These are phyloP conservation scores for Setaria italica DNA, from an alignment of 202 grass and related monocot species.

Conservation along the genomic window DNA sequence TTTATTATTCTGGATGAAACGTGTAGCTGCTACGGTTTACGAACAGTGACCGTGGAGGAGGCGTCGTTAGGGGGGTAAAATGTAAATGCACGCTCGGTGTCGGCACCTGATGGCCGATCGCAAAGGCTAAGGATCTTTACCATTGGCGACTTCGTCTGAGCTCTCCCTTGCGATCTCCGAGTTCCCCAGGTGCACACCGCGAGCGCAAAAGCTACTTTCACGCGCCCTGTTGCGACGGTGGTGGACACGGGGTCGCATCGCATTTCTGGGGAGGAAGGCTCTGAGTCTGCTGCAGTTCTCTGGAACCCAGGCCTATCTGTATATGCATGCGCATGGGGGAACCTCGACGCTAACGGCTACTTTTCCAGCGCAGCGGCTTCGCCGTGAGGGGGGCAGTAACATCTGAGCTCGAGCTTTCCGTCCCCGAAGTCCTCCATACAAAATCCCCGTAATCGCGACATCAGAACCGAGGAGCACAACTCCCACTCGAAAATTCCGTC, in stretches of 20 bases:
- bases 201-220: neutral
- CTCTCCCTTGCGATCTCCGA: neutral
- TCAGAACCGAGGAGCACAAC: neutral
- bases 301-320: neutral
- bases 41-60: neutral
- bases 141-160: neutral
- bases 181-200: neutral
- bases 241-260: neutral
- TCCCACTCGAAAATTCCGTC: neutral
- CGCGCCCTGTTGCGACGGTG: neutral
- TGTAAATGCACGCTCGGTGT: neutral
- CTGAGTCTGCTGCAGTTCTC: neutral
- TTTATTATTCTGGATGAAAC: neutral
- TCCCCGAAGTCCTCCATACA: neutral
- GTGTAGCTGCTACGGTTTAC: neutral
- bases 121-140: neutral
- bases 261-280: neutral
- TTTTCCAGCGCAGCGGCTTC: slow-evolving; percentile 27
- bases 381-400: neutral
- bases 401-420: slow-evolving; percentile 6
- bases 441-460: neutral
- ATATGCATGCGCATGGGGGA: no score
- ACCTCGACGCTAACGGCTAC: slow-evolving; percentile 48
- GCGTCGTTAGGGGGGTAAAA: neutral
- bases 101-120: neutral